Conservation (phyloP, 176 grass and related monocot genomes). For the Oryza longistaminata region DNA sequence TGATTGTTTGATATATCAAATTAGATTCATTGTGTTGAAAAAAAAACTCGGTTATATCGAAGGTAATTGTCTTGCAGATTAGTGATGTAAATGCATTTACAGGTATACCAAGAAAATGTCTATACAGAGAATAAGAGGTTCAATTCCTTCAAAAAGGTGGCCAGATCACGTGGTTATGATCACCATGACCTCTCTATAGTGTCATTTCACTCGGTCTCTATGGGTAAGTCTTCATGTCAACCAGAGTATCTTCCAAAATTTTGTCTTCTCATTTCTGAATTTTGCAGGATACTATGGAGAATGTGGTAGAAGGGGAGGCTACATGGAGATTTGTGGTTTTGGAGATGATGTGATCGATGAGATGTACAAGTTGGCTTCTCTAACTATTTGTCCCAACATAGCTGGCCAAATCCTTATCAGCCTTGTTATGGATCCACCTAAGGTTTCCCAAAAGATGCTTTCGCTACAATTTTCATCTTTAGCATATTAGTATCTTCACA, state of each 20-base stretch:
- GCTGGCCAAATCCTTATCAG: constrained; percentile 67
- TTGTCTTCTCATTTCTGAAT: constrained; percentile 6
- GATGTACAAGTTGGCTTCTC: constrained; percentile 76
- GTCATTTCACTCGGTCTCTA: constrained; percentile 67
- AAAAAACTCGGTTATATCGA: not conserved
- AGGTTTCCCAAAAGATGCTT: constrained; percentile 33
- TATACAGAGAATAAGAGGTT: constrained; percentile 58
- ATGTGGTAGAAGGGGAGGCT: constrained; percentile 80
- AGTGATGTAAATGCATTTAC: not conserved
- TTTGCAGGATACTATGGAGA: constrained; percentile 71
- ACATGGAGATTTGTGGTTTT: constrained; percentile 80
- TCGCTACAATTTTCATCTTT: not conserved
- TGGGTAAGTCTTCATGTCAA: constrained; percentile 48
- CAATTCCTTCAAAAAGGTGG: constrained; percentile 74
- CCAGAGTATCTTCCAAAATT: not conserved
- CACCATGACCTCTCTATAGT: constrained; percentile 51
- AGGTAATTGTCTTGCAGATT: not conserved
- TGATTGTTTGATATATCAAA: constrained; percentile 1
- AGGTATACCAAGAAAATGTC: constrained; percentile 83
- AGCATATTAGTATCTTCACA: not conserved
- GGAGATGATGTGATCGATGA: constrained; percentile 50
- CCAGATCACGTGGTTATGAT: constrained; percentile 59
- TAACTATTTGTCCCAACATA: constrained; percentile 82
- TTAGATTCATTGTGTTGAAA: not conserved
- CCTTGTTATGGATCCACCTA: constrained; percentile 78